Conservation (phyloP, 2,329 filamentous ascomycete species). For the Colletotrichum sp. region DNA sequence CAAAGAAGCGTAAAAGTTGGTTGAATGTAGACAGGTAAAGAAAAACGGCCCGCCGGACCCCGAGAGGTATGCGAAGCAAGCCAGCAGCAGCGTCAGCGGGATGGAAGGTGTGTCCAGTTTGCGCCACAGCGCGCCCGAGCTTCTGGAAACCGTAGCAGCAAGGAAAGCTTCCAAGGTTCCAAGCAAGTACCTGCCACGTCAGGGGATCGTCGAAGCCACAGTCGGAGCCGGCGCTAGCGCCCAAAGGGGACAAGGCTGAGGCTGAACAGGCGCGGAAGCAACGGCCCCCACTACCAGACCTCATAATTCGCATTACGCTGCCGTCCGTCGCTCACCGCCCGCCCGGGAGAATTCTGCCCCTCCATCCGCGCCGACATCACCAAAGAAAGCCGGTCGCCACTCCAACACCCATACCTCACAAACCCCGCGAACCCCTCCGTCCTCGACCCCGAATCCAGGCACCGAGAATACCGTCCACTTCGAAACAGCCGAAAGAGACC, state of each 20-base stretch:
- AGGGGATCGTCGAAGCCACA: not conserved
- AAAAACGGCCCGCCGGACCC: not conserved
- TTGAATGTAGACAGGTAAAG: not conserved
- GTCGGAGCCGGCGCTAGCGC: not conserved
- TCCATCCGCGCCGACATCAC: not conserved
- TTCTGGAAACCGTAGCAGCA: not conserved
- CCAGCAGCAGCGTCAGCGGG: not conserved
- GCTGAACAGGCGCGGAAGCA: not conserved
- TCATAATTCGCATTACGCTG: not conserved
- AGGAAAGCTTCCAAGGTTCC: not conserved
- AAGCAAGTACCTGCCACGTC: not conserved
- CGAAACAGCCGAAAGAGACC: not conserved
- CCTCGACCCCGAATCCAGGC: rapidly evolving
- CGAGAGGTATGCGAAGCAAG: not conserved
- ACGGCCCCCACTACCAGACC: not conserved
- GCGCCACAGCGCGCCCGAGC: not conserved
- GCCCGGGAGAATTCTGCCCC: not conserved
- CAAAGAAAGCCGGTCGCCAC: not conserved
- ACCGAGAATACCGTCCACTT: not conserved
- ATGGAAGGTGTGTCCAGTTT: not conserved
- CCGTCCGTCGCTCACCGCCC: not conserved
- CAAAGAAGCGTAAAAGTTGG: not conserved
- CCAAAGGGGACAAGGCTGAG: not conserved
- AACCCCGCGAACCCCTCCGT: not conserved
- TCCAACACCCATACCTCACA: not conserved